Base-by-base conservation (phyloP, 192 early-diverging fungal genomes). In the Rhizophagus sp. region DNA sequence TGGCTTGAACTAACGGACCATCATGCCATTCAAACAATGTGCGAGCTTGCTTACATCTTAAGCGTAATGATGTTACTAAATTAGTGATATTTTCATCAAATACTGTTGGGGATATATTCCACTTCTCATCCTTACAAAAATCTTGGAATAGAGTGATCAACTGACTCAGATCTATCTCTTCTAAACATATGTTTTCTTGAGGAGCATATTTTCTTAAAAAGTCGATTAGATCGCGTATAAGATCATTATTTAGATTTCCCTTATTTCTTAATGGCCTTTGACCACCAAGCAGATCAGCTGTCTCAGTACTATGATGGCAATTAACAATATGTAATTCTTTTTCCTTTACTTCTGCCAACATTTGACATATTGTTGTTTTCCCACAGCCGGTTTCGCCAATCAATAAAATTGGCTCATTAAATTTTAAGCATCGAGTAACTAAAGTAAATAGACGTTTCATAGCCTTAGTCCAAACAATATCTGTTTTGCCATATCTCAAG, bases 361-460 rank as follows among this genome's bases (percentile, higher is more conserved):
- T 92, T 84, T 99, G 96, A 84, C 96, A 97, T 4, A 98, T 96
- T 25, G 97, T 98, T 11, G 98, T 99, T 83, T 98, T 99, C 69
- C 97, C 98, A 82, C 94, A 94, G n/a, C 98, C 98, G 24, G 98
- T 98, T 81, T 98, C 98, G 67, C 98, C 98, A 7, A 99, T 95
- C 7, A 99, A 87, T 47, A 99, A 83, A 34, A 98, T 94, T 19
- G 98, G 97, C 81, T 99, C 98, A 73, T 91, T 88, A 84, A 92
- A 91, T 25, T 87, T 81, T 63, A 97, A 83, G 69, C 94, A 97
- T 57, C 93, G 89, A 25, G 90, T 89, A 15, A 97, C 95, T 27
- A 99, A 85, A 27, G 91, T 91, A 78, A 98, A 97, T 66, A 97
- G 84, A 62, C 96, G 84, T 72, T 94, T 91, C 96, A 98, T 98